Evolutionary conservation across 768 basidiomycete genomes (phyloP).

Genomic region (Leucocoprinus leucothites): DNA sequence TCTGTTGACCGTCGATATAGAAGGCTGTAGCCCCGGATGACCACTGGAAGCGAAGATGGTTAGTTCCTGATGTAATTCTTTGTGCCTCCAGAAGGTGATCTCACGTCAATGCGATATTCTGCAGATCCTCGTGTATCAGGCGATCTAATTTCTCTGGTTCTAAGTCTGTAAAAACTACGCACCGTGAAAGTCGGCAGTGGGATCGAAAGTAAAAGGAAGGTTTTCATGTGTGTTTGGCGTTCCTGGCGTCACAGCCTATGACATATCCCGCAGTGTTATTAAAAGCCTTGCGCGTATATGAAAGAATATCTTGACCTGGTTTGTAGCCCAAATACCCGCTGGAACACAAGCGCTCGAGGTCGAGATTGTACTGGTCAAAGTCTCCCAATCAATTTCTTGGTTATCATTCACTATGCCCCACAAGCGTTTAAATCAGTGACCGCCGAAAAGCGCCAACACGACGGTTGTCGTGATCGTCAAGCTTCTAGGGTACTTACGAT

Average conservation of each 20-base stretch:
- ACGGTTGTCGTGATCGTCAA: no score
- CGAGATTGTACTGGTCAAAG: conserved; percentile 30
- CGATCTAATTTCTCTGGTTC: neutral
- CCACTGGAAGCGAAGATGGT: no score
- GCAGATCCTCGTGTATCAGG: neutral
- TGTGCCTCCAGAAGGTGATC: conserved; percentile 4
- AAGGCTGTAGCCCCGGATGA: conserved; percentile 26
- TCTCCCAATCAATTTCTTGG: conserved; percentile 33
- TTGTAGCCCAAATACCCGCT: conserved; percentile 35
- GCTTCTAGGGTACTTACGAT: conserved; percentile 21
- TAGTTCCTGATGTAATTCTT: neutral
- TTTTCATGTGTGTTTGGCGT: conserved; percentile 17
- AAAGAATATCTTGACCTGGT: conserved; percentile 29
- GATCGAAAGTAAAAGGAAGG: conserved; percentile 31
- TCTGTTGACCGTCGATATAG: conserved; percentile 30
- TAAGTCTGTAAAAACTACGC: conserved; percentile 7
- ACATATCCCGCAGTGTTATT: neutral
- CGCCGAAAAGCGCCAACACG: no score
- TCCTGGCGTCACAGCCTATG: conserved; percentile 22
- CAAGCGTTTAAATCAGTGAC: no score
- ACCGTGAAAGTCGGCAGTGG: conserved; percentile 32
- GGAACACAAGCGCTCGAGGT: conserved; percentile 23
- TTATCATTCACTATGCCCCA: conserved; percentile 30
- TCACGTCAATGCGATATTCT: conserved; percentile 35
- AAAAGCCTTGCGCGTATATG: neutral